Evolutionary conservation across 768 basidiomycete genomes (phyloP).

Genomic region (Glaciozyma antarctica): DNA sequence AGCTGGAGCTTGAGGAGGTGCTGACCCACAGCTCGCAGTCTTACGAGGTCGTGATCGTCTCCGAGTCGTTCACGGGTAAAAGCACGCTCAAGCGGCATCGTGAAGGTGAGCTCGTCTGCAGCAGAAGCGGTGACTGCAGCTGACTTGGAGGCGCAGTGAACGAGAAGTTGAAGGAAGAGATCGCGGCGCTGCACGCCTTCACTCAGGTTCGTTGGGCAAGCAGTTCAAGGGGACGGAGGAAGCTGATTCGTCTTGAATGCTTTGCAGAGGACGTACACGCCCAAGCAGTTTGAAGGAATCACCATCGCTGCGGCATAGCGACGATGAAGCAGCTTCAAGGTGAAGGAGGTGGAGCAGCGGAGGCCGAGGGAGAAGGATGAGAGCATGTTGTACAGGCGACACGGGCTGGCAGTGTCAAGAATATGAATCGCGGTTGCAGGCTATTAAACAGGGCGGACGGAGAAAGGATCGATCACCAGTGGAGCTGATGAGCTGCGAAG

Average conservation of each 20-base stretch:
- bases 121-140: background rate
- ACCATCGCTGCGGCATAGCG: slow-evolving; percentile 16
- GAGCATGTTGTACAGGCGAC: background rate
- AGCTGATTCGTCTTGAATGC: too few relatives aligned
- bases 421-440: too few relatives aligned
- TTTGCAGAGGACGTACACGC: slow-evolving; percentile 33
- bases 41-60: slow-evolving; percentile 35
- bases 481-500: background rate
- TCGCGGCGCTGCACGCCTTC: slow-evolving; percentile 35
- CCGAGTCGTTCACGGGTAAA: slow-evolving; percentile 32
- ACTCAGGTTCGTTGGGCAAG: slow-evolving; percentile 20
- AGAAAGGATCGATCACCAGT: too few relatives aligned
- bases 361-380: background rate
- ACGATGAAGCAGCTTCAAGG: too few relatives aligned
- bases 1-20: background rate
- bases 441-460: too few relatives aligned
- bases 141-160: slow-evolving; percentile 25
- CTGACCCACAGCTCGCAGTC: slow-evolving; percentile 15
- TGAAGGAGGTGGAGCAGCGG: slow-evolving; percentile 5
- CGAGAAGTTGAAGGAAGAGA: slow-evolving; percentile 34
- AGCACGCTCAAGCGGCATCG: slow-evolving; percentile 34
- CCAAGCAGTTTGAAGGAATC: slow-evolving; percentile 30
- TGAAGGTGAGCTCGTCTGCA: slow-evolving; percentile 17
- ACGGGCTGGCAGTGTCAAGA: background rate
- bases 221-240: background rate